Evolutionary conservation across 192 early-diverging fungal genomes (phyloP).

Genomic region (Mortierella hygrophila): DNA sequence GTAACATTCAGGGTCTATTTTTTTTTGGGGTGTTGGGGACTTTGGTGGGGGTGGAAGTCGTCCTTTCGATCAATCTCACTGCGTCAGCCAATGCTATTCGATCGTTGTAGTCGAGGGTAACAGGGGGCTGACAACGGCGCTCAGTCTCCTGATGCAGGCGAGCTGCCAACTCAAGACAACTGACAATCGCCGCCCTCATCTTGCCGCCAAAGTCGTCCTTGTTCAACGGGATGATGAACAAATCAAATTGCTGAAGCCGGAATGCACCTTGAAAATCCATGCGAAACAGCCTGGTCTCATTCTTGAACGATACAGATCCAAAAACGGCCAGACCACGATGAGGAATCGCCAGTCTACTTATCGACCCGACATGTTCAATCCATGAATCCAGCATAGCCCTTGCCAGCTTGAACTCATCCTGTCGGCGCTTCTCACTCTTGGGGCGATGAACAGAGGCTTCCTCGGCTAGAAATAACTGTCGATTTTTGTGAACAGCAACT

Average conservation of each 20-base stretch:
- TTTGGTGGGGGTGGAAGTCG: constrained; percentile 14
- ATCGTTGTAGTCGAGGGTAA: not conserved
- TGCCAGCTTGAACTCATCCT: constrained; percentile 21
- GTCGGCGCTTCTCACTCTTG: constrained; percentile 7
- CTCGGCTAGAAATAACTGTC: constrained; percentile 6
- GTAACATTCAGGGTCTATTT: too few species aligned
- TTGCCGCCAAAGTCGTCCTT: constrained; percentile 26
- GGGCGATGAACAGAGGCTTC: not conserved
- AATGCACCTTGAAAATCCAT: constrained; percentile 32
- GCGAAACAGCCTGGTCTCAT: constrained; percentile 19
- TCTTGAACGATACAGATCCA: constrained; percentile 24
- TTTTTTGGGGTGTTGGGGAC: too few species aligned
- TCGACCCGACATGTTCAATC: constrained; percentile 19
- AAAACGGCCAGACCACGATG: constrained; percentile 18
- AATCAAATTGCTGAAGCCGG: constrained; percentile 25
- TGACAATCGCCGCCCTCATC: constrained; percentile 26
- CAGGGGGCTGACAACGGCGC: not conserved
- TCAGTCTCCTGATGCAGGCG: constrained; percentile 9
- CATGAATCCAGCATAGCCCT: constrained; percentile 15
- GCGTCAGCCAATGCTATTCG: not conserved
- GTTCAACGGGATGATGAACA: constrained; percentile 21
- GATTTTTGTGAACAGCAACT: constrained; percentile 10
- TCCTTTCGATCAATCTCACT: not conserved
- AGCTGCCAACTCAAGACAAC: constrained; percentile 26
- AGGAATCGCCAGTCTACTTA: constrained; percentile 6